Evolutionary conservation across 2,329 filamentous ascomycete species (phyloP), one percentile per base, ranked within the genome.

Genomic region (Claviceps maximensis): DNA sequence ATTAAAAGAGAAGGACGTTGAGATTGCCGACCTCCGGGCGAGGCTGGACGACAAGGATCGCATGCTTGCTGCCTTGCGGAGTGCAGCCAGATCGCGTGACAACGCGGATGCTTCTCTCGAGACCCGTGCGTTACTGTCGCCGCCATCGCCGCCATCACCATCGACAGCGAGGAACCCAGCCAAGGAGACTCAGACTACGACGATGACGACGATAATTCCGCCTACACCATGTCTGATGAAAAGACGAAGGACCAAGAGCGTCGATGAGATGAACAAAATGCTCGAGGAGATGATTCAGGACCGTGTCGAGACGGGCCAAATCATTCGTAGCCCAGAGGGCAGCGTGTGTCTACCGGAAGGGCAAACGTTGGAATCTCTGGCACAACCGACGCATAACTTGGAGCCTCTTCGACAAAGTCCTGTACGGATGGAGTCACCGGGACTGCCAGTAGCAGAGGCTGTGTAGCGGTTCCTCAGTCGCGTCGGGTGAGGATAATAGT

Each of bases 271-370:
- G 83, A 95, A 87, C 59, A 82, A 83, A 61, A 89, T 96, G 72
- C 78, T 96, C 27, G 91, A 97, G 62, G 89, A 95, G 69, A 96
- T 97, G 91, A 93, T 96, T 55, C 86, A 90, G 63, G 87, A 91
- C 63, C 82, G 86, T 54, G 86, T 94, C 51, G 87, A 93, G 60
- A 82, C 76, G 51, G 87, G 86, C 23, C 81, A 87, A 52, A 71
- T 88, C 23, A 74, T 87, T 31, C 81, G 86, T 61, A 77, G 83
- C 51, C 71, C 71, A 50, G 75, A 83, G 55, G 86, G 84, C 42
- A 88, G 83, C 62, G 77, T 88, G 50, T 78, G 82, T 49, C 65
- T 86, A 38, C 73, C 75, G 5, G 68, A 64, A 44, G 74, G 74
- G 46, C 66, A 69, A 44, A 76, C 74, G 62, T 58, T 64, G 38